Percentiles rank a stretch among this genome's conserved stretches.
These are phyloP conservation scores for Fusarium penzigii DNA, from an alignment of 2,329 filamentous ascomycete species.

Conservation along the genomic window DNA sequence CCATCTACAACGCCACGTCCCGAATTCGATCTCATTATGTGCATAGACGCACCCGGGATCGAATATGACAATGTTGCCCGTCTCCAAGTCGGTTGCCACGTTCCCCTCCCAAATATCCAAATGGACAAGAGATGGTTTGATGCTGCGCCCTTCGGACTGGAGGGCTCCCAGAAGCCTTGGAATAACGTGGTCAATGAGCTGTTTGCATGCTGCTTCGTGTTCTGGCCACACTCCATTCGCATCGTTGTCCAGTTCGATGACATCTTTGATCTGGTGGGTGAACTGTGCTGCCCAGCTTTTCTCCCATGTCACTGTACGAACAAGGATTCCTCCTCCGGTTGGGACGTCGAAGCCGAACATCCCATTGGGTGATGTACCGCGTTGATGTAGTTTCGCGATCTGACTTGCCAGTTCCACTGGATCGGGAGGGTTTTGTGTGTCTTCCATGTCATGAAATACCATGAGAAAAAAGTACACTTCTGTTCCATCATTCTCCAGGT, in stretches of 20 bases:
- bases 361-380: slow-evolving; percentile 31
- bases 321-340: slow-evolving; percentile 32
- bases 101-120: slow-evolving; percentile 39
- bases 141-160: slow-evolving; percentile 30
- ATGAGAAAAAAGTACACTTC: slow-evolving; percentile 6
- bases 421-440: neutral
- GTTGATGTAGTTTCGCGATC: slow-evolving; percentile 25
- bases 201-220: slow-evolving; percentile 16
- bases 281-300: slow-evolving; percentile 39
- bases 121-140: slow-evolving; percentile 35
- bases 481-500: neutral
- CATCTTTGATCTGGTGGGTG: slow-evolving; percentile 7
- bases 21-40: slow-evolving; percentile 35
- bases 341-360: slow-evolving; percentile 37
- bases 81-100: slow-evolving; percentile 28
- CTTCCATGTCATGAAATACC: slow-evolving; percentile 9
- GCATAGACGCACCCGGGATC: slow-evolving; percentile 35
- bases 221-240: slow-evolving; percentile 21
- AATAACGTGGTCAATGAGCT: slow-evolving; percentile 29
- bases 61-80: slow-evolving; percentile 32
- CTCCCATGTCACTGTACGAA: slow-evolving; percentile 32
- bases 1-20: slow-evolving; percentile 23
- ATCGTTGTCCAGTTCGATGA: slow-evolving; percentile 2
- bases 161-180: slow-evolving; percentile 32
- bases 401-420: neutral